Percentiles rank a stretch among this genome's conserved stretches.
Conservation (phyloP, 805 yeast genomes). For the Candida mattraensis region DNA sequence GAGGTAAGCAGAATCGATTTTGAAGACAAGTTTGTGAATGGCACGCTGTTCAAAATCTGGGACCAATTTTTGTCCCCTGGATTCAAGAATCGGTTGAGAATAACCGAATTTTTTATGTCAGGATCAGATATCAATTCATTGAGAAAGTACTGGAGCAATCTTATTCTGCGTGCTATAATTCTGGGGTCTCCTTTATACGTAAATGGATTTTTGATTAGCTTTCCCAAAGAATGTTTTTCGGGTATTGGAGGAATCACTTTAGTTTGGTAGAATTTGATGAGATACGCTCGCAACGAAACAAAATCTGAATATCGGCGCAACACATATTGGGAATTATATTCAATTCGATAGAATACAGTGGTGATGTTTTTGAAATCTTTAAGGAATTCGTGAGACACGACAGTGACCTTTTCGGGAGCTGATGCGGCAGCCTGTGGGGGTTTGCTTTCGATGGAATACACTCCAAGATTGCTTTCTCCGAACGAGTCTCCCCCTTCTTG, state of each 20-base stretch:
- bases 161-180: conserved; percentile 47
- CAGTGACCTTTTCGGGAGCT: conserved; percentile 1
- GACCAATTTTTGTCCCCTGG: conserved; percentile 52
- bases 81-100: conserved; percentile 49
- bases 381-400: conserved; percentile 21
- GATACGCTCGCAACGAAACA: conserved; percentile 70
- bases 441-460: conserved; percentile 1
- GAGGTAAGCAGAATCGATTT: conserved; percentile 49
- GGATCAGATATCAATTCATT: conserved; percentile 38
- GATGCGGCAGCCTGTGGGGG: background rate
- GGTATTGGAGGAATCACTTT: conserved; percentile 96
- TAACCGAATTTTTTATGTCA: conserved; percentile 36
- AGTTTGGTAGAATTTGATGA: conserved; percentile 76
- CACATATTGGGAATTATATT: conserved; percentile 17
- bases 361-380: conserved; percentile 30
- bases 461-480: conserved; percentile 1
- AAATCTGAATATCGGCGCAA: conserved; percentile 91
- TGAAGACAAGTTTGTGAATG: conserved; percentile 45
- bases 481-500: too few relatives aligned
- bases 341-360: conserved; percentile 33
- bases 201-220: conserved; percentile 32
- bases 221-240: conserved; percentile 61
- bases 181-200: conserved; percentile 31
- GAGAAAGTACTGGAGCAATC: conserved; percentile 46
- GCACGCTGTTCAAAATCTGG: conserved; percentile 39